Evolutionary conservation across 495 filamentous ascomycete species (phyloP).

Genomic region (Neurospora discreta): DNA sequence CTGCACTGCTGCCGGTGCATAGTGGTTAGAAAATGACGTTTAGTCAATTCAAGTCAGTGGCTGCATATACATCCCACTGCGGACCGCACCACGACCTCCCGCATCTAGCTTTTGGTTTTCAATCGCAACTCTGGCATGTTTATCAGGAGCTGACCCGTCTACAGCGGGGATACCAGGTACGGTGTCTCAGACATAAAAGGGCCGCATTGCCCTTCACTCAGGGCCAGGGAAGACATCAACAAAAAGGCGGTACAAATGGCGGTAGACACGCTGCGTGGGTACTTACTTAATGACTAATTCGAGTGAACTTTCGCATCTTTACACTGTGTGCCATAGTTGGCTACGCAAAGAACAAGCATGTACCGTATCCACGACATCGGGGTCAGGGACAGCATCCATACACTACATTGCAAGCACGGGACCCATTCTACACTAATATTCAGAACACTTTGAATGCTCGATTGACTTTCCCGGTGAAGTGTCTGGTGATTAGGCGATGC

Average conservation of each 20-base stretch:
- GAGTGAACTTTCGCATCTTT: neutral
- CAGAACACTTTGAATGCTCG: neutral
- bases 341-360: neutral
- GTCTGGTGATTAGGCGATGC: conserved; percentile 1
- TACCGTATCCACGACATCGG: neutral
- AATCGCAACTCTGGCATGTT: neutral
- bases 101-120: neutral
- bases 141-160: neutral
- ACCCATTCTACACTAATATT: neutral
- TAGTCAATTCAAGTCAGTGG: neutral
- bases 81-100: neutral
- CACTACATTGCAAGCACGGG: neutral
- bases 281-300: neutral
- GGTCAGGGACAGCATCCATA: neutral
- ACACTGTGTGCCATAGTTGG: neutral
- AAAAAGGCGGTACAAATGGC: neutral
- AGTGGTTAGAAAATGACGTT: neutral
- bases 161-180: neutral
- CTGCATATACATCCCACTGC: neutral
- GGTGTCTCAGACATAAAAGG: neutral
- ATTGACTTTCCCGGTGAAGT: neutral
- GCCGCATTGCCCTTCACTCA: neutral
- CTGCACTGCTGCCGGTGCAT: neutral
- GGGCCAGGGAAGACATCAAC: neutral
- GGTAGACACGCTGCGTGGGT: neutral